Evolutionary conservation across 1,139 yeast species (phyloP).

Genomic region (Lodderomyces metapsilosis): DNA sequence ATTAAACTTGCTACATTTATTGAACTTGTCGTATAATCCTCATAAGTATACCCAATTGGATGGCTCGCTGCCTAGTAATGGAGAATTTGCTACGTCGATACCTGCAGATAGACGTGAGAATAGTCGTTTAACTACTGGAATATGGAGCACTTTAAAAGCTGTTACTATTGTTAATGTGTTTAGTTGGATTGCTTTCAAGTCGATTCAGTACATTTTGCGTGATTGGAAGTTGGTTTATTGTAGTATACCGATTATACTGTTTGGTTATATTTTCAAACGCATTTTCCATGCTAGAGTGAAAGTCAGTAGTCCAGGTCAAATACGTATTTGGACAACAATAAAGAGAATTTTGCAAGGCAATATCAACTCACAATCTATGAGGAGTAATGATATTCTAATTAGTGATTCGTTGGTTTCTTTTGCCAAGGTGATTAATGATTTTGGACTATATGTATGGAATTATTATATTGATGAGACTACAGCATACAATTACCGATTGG

Average conservation of each 20-base stretch:
- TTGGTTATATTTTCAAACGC: constrained; percentile 17
- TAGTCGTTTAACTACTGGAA: constrained; percentile 29
- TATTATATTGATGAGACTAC: constrained; percentile 24
- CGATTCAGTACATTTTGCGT: constrained; percentile 17
- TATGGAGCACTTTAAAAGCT: constrained; percentile 27
- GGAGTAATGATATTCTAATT: constrained; percentile 76
- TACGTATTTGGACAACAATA: constrained; percentile 46
- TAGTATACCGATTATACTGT: constrained; percentile 20
- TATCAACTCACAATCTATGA: constrained; percentile 51
- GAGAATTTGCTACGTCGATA: constrained; percentile 34
- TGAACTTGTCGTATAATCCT: constrained; percentile 37
- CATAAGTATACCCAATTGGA: constrained; percentile 37
- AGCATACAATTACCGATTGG: constrained; percentile 36
- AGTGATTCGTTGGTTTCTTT: constrained; percentile 84
- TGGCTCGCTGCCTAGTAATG: constrained; percentile 21
- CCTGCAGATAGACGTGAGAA: constrained; percentile 36
- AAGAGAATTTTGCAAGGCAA: constrained; percentile 55
- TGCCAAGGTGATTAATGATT: constrained; percentile 71
- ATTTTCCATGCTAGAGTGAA: constrained; percentile 17
- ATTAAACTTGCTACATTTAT: constrained; percentile 36
- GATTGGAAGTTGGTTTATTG: constrained; percentile 14
- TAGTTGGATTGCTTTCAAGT: constrained; percentile 23
- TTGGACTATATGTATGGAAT: constrained; percentile 46
- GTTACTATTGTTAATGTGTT: constrained; percentile 21
- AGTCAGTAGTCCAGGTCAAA: constrained; percentile 32